Conservation (phyloP, 2,329 filamentous ascomycete genomes). For the Ambrosiella xylebori region DNA sequence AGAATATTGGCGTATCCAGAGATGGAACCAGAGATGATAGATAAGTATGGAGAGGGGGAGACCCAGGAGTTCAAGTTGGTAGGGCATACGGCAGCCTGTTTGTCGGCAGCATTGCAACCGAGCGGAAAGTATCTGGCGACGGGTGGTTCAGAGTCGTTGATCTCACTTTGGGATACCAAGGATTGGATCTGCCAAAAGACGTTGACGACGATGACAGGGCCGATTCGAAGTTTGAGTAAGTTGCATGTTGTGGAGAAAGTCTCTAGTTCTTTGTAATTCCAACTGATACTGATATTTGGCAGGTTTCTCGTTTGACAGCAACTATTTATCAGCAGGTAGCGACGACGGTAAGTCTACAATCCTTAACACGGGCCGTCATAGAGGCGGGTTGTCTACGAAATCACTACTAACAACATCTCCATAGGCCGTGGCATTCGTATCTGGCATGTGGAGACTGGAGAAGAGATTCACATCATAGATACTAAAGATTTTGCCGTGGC, state of each 20-base stretch:
- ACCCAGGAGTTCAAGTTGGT: slow-evolving; percentile 40
- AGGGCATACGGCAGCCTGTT: slow-evolving; percentile 57
- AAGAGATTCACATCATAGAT: slow-evolving; percentile 55
- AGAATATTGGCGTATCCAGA: slow-evolving; percentile 53
- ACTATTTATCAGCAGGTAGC: slow-evolving; percentile 55
- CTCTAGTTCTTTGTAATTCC: neutral
- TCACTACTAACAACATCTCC: neutral
- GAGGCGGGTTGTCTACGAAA: neutral
- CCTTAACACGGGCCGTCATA: neutral
- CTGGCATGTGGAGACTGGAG: slow-evolving; percentile 56
- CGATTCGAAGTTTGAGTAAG: slow-evolving; percentile 51
- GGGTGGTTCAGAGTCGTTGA: slow-evolving; percentile 57
- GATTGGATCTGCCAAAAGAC: slow-evolving; percentile 63
- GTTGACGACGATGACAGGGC: slow-evolving; percentile 49
- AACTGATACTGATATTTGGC: neutral
- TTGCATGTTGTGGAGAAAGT: slow-evolving; percentile 9
- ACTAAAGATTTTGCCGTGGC: slow-evolving; percentile 45
- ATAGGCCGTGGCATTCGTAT: slow-evolving; percentile 37
- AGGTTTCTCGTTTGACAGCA: slow-evolving; percentile 66
- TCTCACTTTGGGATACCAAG: slow-evolving; percentile 60
- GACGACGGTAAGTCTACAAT: slow-evolving; percentile 40
- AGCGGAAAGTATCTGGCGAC: slow-evolving; percentile 55
- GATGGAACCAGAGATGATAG: slow-evolving; percentile 37
- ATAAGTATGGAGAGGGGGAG: slow-evolving; percentile 27
- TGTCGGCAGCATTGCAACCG: slow-evolving; percentile 52